Evolutionary conservation across 176 grass and related monocot genomes (phyloP).

Genomic region (Dendrocalamus sinicus): DNA sequence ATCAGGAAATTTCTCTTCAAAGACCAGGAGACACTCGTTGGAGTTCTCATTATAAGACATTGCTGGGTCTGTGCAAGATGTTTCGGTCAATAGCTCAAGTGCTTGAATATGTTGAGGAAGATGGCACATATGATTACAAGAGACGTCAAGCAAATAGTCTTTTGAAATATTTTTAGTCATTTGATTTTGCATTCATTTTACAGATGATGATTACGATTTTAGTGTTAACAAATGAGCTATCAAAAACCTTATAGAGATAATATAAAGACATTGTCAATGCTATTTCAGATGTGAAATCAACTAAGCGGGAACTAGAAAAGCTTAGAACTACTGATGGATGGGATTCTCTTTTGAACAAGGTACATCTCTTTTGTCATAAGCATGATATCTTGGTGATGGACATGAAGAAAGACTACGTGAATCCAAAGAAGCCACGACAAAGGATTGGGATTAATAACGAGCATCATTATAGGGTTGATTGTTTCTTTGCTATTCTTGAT

Average conservation of each 20-base stretch:
- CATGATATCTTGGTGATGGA: not conserved
- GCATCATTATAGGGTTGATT: not conserved
- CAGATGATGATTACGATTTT: constrained; percentile 6
- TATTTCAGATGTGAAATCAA: not conserved
- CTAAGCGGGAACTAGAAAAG: not conserved
- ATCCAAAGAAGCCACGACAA: not conserved
- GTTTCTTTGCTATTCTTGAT: not conserved
- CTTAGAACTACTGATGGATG: not conserved
- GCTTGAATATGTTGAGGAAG: not conserved
- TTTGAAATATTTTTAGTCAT: not conserved
- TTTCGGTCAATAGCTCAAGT: not conserved
- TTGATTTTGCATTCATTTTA: constrained; percentile 1
- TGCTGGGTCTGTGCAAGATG: not conserved
- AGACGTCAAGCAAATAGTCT: not conserved
- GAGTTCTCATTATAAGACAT: not conserved
- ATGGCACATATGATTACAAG: not conserved
- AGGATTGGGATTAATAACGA: not conserved
- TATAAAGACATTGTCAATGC: constrained; percentile 1
- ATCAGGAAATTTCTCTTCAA: not conserved
- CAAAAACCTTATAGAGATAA: not conserved
- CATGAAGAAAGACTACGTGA: not conserved
- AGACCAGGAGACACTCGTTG: not conserved
- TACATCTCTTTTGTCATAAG: not conserved
- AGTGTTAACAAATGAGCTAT: not conserved
- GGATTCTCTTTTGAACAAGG: not conserved